Base-by-base conservation (phyloP, 2,329 filamentous ascomycete species). In the Aureobasidium sp. region DNA sequence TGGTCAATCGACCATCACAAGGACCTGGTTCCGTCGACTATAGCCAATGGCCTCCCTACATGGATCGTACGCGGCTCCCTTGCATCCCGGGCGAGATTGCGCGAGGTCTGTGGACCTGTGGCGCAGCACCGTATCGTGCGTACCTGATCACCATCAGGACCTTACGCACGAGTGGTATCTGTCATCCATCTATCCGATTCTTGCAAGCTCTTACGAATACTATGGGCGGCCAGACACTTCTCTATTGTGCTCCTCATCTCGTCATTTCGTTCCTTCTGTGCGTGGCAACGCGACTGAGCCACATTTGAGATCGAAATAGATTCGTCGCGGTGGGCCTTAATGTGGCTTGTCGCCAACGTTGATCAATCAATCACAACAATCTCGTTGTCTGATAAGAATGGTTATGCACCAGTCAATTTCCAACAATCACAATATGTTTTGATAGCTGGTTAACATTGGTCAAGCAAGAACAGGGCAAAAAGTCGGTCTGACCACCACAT, bases 51-150 rank as follows among this genome's bases (percentile, higher is more conserved):
- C 20, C 29, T 55, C 51, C 51, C 9, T 43, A 55, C 8, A 12
- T 32, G 34, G 34, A 15, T 5, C 15, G 13, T 13, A 55, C 24
- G 51, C 17, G 13, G n/a, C n/a, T 43, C 26, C 51, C 51, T 55
- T 55, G 37, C 51, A 17, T 55, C 51, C 51, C 37, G 51, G 51
- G 51, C 32, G 51, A 55, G 51, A 51, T 32, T 50, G 24, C 50
- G 50, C 34, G 34, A 52, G 50, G 27, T 2, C 20, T 41, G 34
- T 39, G 34, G 37, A 43, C 34, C 51, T 55, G 51, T 55, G 51
- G 51, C 51, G 51, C 37, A 55, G 51, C 37, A 29, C n/a, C 26
- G 15, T 55, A 32, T 32, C 51, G 15, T 15, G n/a, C 51, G 24
- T 43, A 55, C 10, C 51, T 55, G 51, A 55, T 55, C 51, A 7